A percentile compares a stretch with the other conserved stretches of the same genome.
Evolutionary conservation across 768 basidiomycete species (phyloP).

Genomic region (Leccinum disarticulatum): DNA sequence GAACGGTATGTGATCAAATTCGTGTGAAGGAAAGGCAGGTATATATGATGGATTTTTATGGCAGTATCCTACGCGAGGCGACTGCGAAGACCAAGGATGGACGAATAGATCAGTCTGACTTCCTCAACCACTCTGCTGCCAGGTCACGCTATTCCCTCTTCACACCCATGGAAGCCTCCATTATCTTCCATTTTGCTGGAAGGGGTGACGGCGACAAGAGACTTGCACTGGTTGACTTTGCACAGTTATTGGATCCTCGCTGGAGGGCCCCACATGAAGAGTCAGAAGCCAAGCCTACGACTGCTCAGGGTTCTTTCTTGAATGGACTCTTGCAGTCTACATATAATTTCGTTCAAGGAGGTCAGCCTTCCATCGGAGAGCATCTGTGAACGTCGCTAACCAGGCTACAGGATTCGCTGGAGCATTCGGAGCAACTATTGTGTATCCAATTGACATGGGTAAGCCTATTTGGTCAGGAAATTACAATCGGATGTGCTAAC

Average conservation of each 20-base stretch:
- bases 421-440: constrained; percentile 93
- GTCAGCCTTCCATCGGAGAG: constrained; percentile 36
- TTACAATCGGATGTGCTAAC: constrained; percentile 9
- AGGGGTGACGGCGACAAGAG: constrained; percentile 70
- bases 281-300: constrained; percentile 33
- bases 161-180: constrained; percentile 97
- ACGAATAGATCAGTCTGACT: constrained; percentile 94
- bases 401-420: constrained; percentile 75
- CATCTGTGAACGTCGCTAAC: constrained; percentile 13
- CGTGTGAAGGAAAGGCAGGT: neutral
- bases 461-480: constrained; percentile 27
- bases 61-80: constrained; percentile 84
- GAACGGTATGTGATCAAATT: constrained; percentile 56
- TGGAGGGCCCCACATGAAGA: constrained; percentile 76
- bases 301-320: constrained; percentile 44
- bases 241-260: constrained; percentile 85
- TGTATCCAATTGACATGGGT: constrained; percentile 96
- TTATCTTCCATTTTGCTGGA: constrained; percentile 97
- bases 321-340: constrained; percentile 62
- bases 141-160: constrained; percentile 92
- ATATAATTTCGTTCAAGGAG: constrained; percentile 89
- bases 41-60: constrained; percentile 5
- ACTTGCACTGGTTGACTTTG: constrained; percentile 87
- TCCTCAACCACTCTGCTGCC: constrained; percentile 83
- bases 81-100: constrained; percentile 91